Percentiles rank a stretch among this genome's conserved stretches.
phyloP scores from a whole-genome alignment of 2,329 filamentous ascomycete genomes.

The Diaporthe eres region DNA sequence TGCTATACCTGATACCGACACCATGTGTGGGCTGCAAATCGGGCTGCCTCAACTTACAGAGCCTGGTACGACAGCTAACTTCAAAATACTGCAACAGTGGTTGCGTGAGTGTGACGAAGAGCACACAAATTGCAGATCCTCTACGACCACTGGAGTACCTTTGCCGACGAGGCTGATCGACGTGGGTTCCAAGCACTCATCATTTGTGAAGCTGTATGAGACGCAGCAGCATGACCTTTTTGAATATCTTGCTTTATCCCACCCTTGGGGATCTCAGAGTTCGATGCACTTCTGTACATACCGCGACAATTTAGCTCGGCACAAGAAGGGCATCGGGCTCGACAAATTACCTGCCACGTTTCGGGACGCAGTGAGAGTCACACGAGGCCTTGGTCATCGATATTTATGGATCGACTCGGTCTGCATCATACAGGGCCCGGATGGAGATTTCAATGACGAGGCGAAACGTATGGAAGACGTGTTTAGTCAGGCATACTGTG shows the following conservation, averaged over 20 bases:
- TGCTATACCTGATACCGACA: too few relatives aligned
- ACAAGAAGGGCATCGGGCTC: not conserved
- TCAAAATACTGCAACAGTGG: too few relatives aligned
- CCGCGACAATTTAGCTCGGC: not conserved
- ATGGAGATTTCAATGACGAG: conserved; percentile 43
- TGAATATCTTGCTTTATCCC: conserved; percentile 44
- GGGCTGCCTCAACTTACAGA: too few relatives aligned
- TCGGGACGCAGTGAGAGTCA: conserved; percentile 29
- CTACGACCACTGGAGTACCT: too few relatives aligned
- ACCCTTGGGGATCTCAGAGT: conserved; percentile 40
- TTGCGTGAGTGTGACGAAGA: too few relatives aligned
- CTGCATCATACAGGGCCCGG: conserved; percentile 35
- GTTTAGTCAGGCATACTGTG: conserved; percentile 47
- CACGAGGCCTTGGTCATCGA: not conserved
- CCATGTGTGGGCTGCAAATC: too few relatives aligned
- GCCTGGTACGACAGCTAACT: too few relatives aligned
- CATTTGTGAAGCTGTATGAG: too few relatives aligned
- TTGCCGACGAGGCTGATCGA: too few relatives aligned
- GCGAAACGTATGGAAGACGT: conserved; percentile 45
- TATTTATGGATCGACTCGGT: conserved; percentile 41
- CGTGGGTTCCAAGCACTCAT: too few relatives aligned
- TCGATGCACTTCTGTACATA: conserved; percentile 33
- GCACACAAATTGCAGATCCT: too few relatives aligned
- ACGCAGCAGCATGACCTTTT: too few relatives aligned
- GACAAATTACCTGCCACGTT: not conserved